Conservation (phyloP, 192 early-diverging fungal genomes). For the Geranomyces variabilis region DNA sequence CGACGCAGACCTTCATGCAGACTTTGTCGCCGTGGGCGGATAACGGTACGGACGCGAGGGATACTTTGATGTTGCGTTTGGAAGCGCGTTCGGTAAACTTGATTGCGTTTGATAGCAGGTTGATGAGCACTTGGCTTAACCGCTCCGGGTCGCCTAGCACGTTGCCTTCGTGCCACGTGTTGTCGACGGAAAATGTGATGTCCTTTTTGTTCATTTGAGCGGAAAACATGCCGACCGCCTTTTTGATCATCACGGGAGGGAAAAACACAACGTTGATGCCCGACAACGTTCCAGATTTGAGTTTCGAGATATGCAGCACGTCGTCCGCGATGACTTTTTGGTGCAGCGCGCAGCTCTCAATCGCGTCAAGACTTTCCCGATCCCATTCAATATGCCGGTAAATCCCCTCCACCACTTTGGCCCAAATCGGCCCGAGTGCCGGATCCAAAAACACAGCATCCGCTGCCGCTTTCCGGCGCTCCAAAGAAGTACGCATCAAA, state of each 20-base stretch:
- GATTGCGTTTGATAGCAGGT: not conserved
- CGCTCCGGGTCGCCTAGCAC: conserved; percentile 18
- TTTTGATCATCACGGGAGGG: not conserved
- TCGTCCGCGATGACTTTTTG: conserved; percentile 37
- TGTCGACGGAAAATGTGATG: not conserved
- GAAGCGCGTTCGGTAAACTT: conserved; percentile 12
- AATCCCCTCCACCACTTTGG: too few relatives aligned
- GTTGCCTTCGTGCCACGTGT: not conserved
- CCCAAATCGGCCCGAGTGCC: too few relatives aligned
- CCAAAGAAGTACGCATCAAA: not conserved
- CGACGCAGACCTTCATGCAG: not conserved
- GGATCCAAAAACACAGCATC: not conserved
- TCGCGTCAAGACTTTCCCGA: conserved; percentile 29
- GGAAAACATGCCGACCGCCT: not conserved
- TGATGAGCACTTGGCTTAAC: conserved; percentile 17
- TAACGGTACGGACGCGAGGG: not conserved
- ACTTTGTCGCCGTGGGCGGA: not conserved
- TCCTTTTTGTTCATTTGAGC: not conserved
- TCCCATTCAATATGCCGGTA: conserved; percentile 9
- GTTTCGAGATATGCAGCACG: conserved; percentile 31
- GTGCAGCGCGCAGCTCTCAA: conserved; percentile 28
- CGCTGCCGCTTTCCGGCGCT: not conserved
- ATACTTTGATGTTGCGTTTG: not conserved
- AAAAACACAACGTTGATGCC: not conserved
- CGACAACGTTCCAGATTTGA: conserved; percentile 10